Evolutionary conservation across 2,329 filamentous ascomycete species (phyloP), one percentile per base, ranked within the genome.

Genomic region (Pseudocercospora eumusae): DNA sequence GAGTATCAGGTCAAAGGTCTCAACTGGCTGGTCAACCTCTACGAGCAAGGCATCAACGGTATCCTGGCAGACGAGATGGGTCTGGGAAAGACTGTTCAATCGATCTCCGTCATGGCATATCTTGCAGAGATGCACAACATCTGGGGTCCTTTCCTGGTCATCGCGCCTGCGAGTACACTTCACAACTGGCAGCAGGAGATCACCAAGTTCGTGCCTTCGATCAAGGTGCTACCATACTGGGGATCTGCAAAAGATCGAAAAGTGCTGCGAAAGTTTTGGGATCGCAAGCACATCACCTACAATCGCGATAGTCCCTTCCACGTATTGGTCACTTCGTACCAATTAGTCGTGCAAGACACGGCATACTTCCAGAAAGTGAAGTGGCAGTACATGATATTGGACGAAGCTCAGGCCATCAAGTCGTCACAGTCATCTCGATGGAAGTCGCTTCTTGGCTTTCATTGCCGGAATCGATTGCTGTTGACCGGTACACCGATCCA

Each of bases 171-270:
- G 0, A 97, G 93, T 0, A 99, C 95, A 1, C 81, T 99, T 62
- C 93, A 99, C 86, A 99, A 99, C 75, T 99, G 95, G 95, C 93
- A 99, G 77, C 95, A 99, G 76, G 95, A 99, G 81, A 96, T 99
- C 67, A 86, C 91, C 64, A 93, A 87, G 75, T 99, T 99, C 75
- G 93, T 99, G 1, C 95, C 95, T 0, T 87, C 91, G 61, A 87
- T 99, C 76, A 98, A 98, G 78, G 92, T 96, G 28, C 81, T 99
- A 36, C 95, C 95, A 2, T 99, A 99, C 81, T 99, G 95, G 95
- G 95, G 95, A 69, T 95, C 88, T 60, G 93, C 92, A 11, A 91
- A 89, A 64, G 95, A 99, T 74, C 88, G 95, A 71, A 99, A 99
- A 77, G 90, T 98, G 54, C 83, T 99, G 61, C 91, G 95, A 61